Conservation (phyloP, 345 rosid genomes). For the Citrus australasica region DNA sequence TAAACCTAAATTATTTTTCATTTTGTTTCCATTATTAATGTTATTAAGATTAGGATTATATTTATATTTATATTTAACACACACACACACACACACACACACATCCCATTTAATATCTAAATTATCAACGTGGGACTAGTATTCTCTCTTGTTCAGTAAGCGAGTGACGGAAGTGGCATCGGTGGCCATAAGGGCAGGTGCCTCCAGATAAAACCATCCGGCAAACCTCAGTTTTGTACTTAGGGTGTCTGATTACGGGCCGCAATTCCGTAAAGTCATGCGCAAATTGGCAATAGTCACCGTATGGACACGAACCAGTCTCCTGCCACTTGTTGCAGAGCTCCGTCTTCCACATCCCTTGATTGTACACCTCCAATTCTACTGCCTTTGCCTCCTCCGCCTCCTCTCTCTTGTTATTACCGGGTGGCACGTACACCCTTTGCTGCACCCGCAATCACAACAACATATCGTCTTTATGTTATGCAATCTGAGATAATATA, state of each 20-base stretch:
- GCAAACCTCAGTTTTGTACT: constrained; percentile 85
- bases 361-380: constrained; percentile 68
- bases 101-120: neutral
- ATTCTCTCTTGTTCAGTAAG: constrained; percentile 70
- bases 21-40: neutral
- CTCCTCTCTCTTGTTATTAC: constrained; percentile 25
- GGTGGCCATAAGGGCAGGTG: constrained; percentile 81
- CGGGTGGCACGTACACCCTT: constrained; percentile 22
- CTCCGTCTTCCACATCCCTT: constrained; percentile 90
- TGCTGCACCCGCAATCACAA: constrained; percentile 23
- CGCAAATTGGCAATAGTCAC: constrained; percentile 78
- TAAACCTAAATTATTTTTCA: neutral
- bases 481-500: neutral
- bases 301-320: constrained; percentile 82
- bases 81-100: too few species aligned
- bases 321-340: constrained; percentile 98
- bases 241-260: constrained; percentile 86
- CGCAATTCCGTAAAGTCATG: constrained; percentile 86
- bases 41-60: neutral
- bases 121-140: constrained; percentile 28
- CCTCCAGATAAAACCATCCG: constrained; percentile 69
- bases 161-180: constrained; percentile 95
- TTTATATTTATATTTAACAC: neutral
- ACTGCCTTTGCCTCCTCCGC: constrained; percentile 42
- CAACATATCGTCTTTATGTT: neutral